phyloP scores from a whole-genome alignment of 2,329 filamentous ascomycete genomes.

The Lachnellula suecica region DNA sequence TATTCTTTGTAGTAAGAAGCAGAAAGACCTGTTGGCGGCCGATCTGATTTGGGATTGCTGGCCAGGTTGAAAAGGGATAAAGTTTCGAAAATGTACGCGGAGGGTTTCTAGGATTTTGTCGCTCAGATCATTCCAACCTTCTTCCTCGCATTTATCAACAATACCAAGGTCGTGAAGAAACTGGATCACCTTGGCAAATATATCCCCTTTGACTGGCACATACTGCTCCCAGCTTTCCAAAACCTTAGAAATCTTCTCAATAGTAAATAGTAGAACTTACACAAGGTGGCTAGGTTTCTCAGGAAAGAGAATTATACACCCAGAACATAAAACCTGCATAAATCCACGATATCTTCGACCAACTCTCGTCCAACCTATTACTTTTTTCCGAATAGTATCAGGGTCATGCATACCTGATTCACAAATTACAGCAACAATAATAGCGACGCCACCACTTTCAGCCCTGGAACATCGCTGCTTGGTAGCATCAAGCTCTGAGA shows the following conservation, averaged over 20 bases:
- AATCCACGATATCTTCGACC: conserved; percentile 11
- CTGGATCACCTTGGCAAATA: conserved; percentile 5
- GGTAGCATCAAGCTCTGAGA: conserved; percentile 9
- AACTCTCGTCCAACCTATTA: conserved; percentile 4
- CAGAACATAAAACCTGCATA: conserved; percentile 10
- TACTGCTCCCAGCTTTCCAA: conserved; percentile 12
- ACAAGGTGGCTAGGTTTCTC: conserved; percentile 9
- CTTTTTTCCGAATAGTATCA: conserved; percentile 7
- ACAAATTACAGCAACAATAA: conserved; percentile 7
- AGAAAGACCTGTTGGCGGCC: too few relatives aligned
- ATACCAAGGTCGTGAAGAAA: too few relatives aligned
- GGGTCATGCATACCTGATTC: conserved; percentile 7
- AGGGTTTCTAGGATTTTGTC: conserved; percentile 10
- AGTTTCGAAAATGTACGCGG: conserved; percentile 1
- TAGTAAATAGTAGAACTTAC: conserved; percentile 9
- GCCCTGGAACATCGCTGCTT: conserved; percentile 4
- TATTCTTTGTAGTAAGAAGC: too few relatives aligned
- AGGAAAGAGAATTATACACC: conserved; percentile 12
- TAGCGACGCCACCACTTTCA: conserved; percentile 7
- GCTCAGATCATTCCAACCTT: conserved; percentile 10
- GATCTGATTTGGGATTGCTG: conserved; percentile 6
- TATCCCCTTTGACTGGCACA: conserved; percentile 7
- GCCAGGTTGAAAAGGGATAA: conserved; percentile 9
- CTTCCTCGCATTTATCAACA: too few relatives aligned
- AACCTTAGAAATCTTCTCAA: conserved; percentile 10